Conservation (phyloP, 2,329 filamentous ascomycete genomes). For the Colletotrichum sidae region DNA sequence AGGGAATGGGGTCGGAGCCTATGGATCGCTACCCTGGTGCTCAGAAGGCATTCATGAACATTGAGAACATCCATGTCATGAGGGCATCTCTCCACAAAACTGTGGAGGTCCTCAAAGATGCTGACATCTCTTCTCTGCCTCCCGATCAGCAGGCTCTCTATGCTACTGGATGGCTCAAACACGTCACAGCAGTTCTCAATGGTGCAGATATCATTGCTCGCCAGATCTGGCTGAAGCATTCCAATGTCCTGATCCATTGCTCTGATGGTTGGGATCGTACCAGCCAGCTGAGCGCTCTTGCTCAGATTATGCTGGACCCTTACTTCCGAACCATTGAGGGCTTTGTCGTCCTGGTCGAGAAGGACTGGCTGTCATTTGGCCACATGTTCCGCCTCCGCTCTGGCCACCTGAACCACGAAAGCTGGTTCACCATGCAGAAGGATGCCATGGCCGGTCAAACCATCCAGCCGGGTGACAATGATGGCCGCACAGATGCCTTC, state of each 20-base stretch:
- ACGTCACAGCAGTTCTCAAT: constrained; percentile 86
- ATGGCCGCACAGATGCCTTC: constrained; percentile 77
- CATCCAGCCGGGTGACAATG: constrained; percentile 71
- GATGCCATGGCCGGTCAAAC: constrained; percentile 77
- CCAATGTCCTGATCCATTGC: constrained; percentile 95
- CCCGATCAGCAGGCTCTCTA: constrained; percentile 84
- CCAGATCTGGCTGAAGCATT: constrained; percentile 91
- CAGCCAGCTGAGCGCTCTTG: constrained; percentile 90
- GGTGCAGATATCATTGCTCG: constrained; percentile 87
- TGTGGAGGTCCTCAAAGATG: constrained; percentile 90
- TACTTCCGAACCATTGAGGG: constrained; percentile 95
- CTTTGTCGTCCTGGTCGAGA: constrained; percentile 94
- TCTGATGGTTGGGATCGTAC: constrained; percentile 99
- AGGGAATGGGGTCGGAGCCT: constrained; percentile 94
- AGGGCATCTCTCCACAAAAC: constrained; percentile 88
- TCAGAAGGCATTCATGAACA: constrained; percentile 91
- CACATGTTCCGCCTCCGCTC: constrained; percentile 97
- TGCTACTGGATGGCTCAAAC: constrained; percentile 91
- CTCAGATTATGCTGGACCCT: constrained; percentile 93
- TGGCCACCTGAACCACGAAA: constrained; percentile 88
- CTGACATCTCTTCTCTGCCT: constrained; percentile 84
- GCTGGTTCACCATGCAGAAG: constrained; percentile 91
- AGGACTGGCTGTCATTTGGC: constrained; percentile 97
- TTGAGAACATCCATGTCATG: constrained; percentile 99
- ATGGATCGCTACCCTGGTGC: constrained; percentile 97